phyloP scores from a whole-genome alignment of 345 rosid genomes.

The Eucalyptus leucophloia region DNA sequence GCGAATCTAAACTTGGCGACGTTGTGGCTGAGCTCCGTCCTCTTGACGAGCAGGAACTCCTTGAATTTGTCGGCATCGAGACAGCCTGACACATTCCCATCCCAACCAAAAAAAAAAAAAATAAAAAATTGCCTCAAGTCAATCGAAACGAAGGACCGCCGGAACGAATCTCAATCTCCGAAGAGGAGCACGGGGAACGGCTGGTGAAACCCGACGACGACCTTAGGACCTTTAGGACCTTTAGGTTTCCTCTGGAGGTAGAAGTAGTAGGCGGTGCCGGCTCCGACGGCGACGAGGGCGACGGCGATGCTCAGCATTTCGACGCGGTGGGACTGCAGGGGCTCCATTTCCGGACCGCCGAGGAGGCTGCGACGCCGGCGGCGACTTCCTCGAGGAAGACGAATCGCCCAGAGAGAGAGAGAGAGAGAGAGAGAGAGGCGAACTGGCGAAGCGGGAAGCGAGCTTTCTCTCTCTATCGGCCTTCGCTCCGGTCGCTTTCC shows the following conservation, averaged over 20 bases:
- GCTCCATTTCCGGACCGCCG: conserved; percentile 12
- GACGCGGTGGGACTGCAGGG: conserved; percentile 18
- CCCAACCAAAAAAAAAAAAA: no score
- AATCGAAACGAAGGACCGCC: neutral
- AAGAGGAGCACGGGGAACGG: neutral
- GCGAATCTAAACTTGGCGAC: conserved; percentile 37
- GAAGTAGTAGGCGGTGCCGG: conserved; percentile 51
- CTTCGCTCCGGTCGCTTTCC: neutral
- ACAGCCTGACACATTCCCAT: conserved; percentile 9
- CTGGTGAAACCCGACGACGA: neutral
- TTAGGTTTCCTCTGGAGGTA: conserved; percentile 29
- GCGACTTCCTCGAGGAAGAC: neutral
- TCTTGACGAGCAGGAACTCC: conserved; percentile 32
- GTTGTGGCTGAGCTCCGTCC: conserved; percentile 29
- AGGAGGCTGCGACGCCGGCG: neutral
- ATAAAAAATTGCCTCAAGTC: neutral
- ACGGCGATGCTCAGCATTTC: conserved; percentile 41
- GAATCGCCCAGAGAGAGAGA: neutral
- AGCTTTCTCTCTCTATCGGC: neutral
- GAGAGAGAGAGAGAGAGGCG: neutral
- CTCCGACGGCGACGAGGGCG: conserved; percentile 41
- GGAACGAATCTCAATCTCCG: neutral
- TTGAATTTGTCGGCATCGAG: conserved; percentile 32
- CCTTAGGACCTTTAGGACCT: neutral
- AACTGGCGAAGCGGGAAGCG: neutral